These are phyloP conservation scores for Pelargonium nanum DNA, from an alignment of 345 rosid genomes.

Conservation along the genomic window DNA sequence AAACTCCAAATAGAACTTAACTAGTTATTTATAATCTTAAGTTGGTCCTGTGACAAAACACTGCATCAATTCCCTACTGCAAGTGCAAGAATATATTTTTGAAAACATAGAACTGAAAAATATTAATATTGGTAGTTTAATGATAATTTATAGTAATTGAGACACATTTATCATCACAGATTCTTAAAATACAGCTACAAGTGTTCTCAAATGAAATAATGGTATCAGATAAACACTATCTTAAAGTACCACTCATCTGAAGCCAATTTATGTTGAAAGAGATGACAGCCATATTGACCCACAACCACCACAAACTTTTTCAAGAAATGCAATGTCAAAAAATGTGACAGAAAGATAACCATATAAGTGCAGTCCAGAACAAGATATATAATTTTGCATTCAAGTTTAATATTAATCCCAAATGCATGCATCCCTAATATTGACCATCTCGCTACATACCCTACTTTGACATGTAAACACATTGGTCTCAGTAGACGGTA, in stretches of 20 bases:
- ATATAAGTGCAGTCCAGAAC: too few species aligned
- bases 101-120: not conserved
- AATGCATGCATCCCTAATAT: not conserved
- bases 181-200: too few species aligned
- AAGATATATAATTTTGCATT: not conserved
- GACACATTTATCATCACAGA: not conserved
- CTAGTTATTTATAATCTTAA: not conserved
- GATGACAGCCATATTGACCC: not conserved
- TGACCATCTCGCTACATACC: not conserved
- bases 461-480: not conserved
- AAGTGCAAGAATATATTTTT: not conserved
- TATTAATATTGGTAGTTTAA: not conserved
- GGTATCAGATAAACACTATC: too few species aligned
- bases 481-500: not conserved
- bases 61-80: not conserved
- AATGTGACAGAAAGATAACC: not conserved
- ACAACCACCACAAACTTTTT: too few species aligned
- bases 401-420: not conserved
- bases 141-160: not conserved
- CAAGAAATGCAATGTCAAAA: not conserved
- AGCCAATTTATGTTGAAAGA: not conserved
- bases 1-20: not conserved
- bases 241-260: too few species aligned
- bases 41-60: not conserved
- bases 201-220: too few species aligned